A percentile compares a stretch with the other conserved stretches of the same genome.
These are phyloP conservation scores for Fennellomyces sp. DNA, from an alignment of 371 early-diverging fungal species.

Conservation along the genomic window DNA sequence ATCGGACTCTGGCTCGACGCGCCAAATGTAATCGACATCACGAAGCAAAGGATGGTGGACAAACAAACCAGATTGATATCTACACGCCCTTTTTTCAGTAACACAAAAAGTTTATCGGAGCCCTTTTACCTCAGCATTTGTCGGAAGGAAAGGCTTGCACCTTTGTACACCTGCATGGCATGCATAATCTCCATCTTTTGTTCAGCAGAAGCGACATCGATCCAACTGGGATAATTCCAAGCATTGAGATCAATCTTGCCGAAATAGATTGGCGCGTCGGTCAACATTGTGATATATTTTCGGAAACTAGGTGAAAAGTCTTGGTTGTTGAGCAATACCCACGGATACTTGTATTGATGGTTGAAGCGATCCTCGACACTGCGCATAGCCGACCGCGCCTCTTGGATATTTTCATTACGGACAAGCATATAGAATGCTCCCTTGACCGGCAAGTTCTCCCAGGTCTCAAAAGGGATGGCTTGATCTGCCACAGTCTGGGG, in stretches of 20 bases:
- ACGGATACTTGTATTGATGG: slow-evolving; percentile 44
- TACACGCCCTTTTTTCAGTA: slow-evolving; percentile 12
- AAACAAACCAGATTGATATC: slow-evolving; percentile 88
- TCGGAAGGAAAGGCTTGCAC: slow-evolving; percentile 24
- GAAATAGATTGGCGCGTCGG: slow-evolving; percentile 38
- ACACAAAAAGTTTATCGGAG: not conserved
- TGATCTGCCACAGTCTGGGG: slow-evolving; percentile 11
- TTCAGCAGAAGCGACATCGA: slow-evolving; percentile 40
- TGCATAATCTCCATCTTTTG: slow-evolving; percentile 16
- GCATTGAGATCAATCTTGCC: slow-evolving; percentile 45
- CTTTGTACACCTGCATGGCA: slow-evolving; percentile 9
- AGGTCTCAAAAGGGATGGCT: slow-evolving; percentile 12
- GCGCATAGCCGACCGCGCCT: slow-evolving; percentile 36
- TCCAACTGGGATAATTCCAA: slow-evolving; percentile 53
- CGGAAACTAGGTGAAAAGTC: slow-evolving; percentile 37
- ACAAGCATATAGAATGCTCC: slow-evolving; percentile 41
- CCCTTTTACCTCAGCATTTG: slow-evolving; percentile 24
- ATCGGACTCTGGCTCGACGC: slow-evolving; percentile 90
- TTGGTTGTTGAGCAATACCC: slow-evolving; percentile 50
- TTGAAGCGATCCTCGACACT: slow-evolving; percentile 54
- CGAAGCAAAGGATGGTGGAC: slow-evolving; percentile 76
- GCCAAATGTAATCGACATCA: slow-evolving; percentile 92
- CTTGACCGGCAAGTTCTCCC: slow-evolving; percentile 22
- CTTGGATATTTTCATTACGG: slow-evolving; percentile 31
- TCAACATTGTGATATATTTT: slow-evolving; percentile 26